These are phyloP conservation scores for Lasiosphaeris hirsuta DNA, from an alignment of 495 filamentous ascomycete species.

Conservation along the genomic window DNA sequence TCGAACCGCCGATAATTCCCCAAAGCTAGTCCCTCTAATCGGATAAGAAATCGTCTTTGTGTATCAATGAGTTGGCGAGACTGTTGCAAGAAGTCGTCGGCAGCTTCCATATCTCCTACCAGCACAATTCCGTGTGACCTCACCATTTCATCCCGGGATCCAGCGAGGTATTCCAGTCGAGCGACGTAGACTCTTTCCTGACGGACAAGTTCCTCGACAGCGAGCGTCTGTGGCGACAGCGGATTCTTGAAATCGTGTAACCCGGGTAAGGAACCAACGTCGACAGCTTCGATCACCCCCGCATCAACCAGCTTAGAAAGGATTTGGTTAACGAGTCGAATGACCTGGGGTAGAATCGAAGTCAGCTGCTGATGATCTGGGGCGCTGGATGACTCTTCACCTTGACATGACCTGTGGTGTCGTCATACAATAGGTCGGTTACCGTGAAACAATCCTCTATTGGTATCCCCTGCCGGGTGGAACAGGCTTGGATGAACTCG, in stretches of 20 bases:
- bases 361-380: not conserved
- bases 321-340: not conserved
- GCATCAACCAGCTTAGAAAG: not conserved
- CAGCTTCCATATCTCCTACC: not conserved
- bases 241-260: not conserved
- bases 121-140: not conserved
- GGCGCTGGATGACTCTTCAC: not conserved
- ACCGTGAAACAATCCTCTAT: not conserved
- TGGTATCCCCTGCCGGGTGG: not conserved
- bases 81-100: not conserved
- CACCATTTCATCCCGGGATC: not conserved
- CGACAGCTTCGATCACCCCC: not conserved
- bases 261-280: not conserved
- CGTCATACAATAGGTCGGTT: not conserved
- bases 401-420: not conserved
- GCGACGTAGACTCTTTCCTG: not conserved
- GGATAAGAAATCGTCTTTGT: not conserved
- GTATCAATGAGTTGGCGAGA: not conserved
- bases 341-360: not conserved
- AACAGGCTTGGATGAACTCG: not conserved
- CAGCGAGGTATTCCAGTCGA: not conserved
- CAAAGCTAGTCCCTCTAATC: not conserved
- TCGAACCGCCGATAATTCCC: not conserved
- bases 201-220: not conserved
- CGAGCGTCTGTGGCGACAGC: not conserved